phyloP scores from a whole-genome alignment of 768 basidiomycete species.

The Leccinum aurantiacum region DNA sequence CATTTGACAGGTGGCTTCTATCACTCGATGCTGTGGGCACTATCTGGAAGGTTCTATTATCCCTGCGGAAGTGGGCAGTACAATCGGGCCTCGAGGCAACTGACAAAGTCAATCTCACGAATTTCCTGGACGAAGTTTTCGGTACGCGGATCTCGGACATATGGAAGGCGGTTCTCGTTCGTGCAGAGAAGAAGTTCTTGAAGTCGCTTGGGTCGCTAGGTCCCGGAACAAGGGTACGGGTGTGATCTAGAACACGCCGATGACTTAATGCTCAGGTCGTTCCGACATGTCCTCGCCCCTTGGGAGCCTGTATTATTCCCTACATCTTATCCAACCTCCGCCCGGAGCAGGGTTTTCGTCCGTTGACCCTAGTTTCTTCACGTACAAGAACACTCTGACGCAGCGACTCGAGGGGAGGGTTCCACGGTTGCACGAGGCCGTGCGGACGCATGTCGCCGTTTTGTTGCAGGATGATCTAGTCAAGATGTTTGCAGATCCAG shows the following conservation, averaged over 20 bases:
- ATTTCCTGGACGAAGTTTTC: constrained; percentile 53
- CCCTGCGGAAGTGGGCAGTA: constrained; percentile 46
- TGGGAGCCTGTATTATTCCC: constrained; percentile 55
- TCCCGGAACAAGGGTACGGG: constrained; percentile 21
- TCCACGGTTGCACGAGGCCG: constrained; percentile 54
- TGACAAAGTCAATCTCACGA: constrained; percentile 48
- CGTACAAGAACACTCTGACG: constrained; percentile 59
- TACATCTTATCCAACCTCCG: constrained; percentile 47
- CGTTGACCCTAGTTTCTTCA: constrained; percentile 51
- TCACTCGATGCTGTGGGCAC: constrained; percentile 60
- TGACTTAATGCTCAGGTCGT: constrained; percentile 9
- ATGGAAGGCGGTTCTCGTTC: constrained; percentile 52
- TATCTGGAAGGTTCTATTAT: constrained; percentile 68
- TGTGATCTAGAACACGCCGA: background rate
- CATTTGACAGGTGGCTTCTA: constrained; percentile 56
- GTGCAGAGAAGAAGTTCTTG: constrained; percentile 46
- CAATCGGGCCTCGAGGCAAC: constrained; percentile 43
- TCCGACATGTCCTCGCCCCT: constrained; percentile 49
- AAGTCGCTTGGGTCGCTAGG: constrained; percentile 35
- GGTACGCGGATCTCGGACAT: constrained; percentile 54
- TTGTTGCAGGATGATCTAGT: constrained; percentile 60
- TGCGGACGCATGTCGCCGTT: constrained; percentile 51
- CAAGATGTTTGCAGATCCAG: constrained; percentile 40
- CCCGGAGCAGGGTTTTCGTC: constrained; percentile 38
- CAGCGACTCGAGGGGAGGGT: constrained; percentile 68